A percentile compares a stretch with the other conserved stretches of the same genome.
Evolutionary conservation across 768 basidiomycete genomes (phyloP).

Genomic region (Russula foetens): DNA sequence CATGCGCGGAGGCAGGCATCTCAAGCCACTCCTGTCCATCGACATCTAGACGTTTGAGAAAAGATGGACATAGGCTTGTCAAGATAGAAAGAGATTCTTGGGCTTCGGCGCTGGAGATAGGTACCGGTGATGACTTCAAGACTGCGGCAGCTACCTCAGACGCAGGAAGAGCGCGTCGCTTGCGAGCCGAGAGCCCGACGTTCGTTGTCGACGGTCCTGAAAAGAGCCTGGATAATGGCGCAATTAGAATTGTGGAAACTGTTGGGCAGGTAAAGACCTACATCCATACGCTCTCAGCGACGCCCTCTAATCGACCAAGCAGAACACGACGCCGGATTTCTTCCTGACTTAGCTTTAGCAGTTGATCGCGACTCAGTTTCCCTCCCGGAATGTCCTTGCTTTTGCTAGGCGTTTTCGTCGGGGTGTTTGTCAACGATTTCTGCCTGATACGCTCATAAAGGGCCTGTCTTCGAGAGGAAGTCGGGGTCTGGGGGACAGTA

Average conservation of each 20-base stretch:
- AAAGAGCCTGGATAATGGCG: constrained; percentile 48
- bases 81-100: constrained; percentile 65
- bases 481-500: constrained; percentile 61
- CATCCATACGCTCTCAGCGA: constrained; percentile 91
- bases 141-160: constrained; percentile 61
- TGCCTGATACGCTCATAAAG: constrained; percentile 76
- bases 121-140: constrained; percentile 74
- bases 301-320: constrained; percentile 65
- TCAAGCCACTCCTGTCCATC: constrained; percentile 48
- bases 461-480: constrained; percentile 68
- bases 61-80: constrained; percentile 69
- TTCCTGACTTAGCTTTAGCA: constrained; percentile 67
- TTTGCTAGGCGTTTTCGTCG: constrained; percentile 42
- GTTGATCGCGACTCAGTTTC: constrained; percentile 54
- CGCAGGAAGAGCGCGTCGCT: constrained; percentile 60
- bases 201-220: constrained; percentile 49
- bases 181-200: constrained; percentile 49
- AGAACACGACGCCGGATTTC: constrained; percentile 70
- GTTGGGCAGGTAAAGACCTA: constrained; percentile 22
- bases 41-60: constrained; percentile 56
- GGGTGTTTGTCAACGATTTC: constrained; percentile 58
- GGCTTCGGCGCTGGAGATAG: constrained; percentile 71
- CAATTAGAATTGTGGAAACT: background rate
- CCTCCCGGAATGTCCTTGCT: constrained; percentile 33
- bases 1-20: constrained; percentile 42